A percentile compares a stretch with the other conserved stretches of the same genome.
phyloP scores from a whole-genome alignment of 768 basidiomycete genomes.

The Psilocybe sp. region DNA sequence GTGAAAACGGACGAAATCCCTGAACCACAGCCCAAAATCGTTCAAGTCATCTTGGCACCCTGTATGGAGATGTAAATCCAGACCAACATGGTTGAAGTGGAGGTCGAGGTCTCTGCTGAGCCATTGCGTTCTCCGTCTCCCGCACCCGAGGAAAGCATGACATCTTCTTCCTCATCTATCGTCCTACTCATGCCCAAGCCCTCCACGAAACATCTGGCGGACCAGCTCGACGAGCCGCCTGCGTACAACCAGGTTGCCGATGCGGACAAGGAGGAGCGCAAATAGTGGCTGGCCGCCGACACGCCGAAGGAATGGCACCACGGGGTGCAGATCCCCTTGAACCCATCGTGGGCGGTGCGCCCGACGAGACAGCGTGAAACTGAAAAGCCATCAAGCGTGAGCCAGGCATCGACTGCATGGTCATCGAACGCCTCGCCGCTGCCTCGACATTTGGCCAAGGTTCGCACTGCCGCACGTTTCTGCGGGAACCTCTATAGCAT shows the following conservation, averaged over 20 bases:
- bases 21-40: constrained; percentile 24
- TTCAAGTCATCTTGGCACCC: constrained; percentile 28
- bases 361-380: constrained; percentile 65
- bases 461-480: too few species aligned
- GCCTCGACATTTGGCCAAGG: too few species aligned
- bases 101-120: constrained; percentile 10
- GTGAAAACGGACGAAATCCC: constrained; percentile 54
- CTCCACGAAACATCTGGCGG: too few species aligned
- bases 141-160: constrained; percentile 53
- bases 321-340: constrained; percentile 49
- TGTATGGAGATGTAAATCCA: constrained; percentile 61
- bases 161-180: constrained; percentile 73
- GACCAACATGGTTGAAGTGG: constrained; percentile 54
- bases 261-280: constrained; percentile 43
- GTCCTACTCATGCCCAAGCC: too few species aligned
- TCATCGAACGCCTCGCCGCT: constrained; percentile 71
- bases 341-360: constrained; percentile 50
- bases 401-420: constrained; percentile 71
- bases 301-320: constrained; percentile 71
- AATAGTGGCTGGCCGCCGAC: too few species aligned
- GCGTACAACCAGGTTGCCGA: constrained; percentile 66
- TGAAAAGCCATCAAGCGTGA: constrained; percentile 81
- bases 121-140: constrained; percentile 46
- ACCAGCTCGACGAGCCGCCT: constrained; percentile 61
- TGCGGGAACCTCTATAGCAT: too few species aligned